Percentiles rank a stretch among this genome's conserved stretches.
These are phyloP conservation scores for Cicer yamashitae DNA, from an alignment of 306 rosid genomes.

Conservation along the genomic window DNA sequence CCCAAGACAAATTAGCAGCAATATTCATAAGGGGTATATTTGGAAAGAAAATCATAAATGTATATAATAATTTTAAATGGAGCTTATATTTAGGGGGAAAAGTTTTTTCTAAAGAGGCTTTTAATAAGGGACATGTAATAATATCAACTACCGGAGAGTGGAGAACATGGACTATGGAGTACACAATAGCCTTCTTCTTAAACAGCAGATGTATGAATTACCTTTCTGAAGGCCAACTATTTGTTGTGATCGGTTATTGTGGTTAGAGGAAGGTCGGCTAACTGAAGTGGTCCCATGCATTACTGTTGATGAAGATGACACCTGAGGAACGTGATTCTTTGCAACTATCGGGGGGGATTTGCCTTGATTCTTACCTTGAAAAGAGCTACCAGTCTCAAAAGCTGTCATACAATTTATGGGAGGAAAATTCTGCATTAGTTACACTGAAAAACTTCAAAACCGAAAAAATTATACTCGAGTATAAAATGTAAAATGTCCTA, in stretches of 20 bases:
- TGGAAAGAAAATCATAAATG: no score
- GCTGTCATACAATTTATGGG: conserved; percentile 53
- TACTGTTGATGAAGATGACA: conserved; percentile 57
- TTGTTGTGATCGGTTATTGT: conserved; percentile 73
- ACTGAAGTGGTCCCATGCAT: conserved; percentile 58
- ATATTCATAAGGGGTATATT: no score
- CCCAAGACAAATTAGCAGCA: no score
- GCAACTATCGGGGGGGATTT: conserved; percentile 63
- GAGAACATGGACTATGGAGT: conserved; percentile 3
- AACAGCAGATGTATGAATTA: conserved; percentile 42
- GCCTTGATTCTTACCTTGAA: conserved; percentile 61
- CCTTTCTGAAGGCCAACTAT: conserved; percentile 76
- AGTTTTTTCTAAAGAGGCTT: no score
- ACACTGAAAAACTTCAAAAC: conserved; percentile 37
- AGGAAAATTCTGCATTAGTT: conserved; percentile 23
- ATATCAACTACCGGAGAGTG: not conserved
- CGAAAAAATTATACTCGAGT: not conserved
- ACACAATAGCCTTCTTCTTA: conserved; percentile 32
- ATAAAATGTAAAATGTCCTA: conserved; percentile 44
- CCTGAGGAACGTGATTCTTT: conserved; percentile 61
- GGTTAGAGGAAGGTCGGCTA: conserved; percentile 77
- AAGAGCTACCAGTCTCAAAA: conserved; percentile 62
- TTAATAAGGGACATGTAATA: no score
- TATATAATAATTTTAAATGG: no score
- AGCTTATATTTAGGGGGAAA: no score